phyloP scores from a whole-genome alignment of 176 grass and related monocot genomes.

The Zea luxurians region DNA sequence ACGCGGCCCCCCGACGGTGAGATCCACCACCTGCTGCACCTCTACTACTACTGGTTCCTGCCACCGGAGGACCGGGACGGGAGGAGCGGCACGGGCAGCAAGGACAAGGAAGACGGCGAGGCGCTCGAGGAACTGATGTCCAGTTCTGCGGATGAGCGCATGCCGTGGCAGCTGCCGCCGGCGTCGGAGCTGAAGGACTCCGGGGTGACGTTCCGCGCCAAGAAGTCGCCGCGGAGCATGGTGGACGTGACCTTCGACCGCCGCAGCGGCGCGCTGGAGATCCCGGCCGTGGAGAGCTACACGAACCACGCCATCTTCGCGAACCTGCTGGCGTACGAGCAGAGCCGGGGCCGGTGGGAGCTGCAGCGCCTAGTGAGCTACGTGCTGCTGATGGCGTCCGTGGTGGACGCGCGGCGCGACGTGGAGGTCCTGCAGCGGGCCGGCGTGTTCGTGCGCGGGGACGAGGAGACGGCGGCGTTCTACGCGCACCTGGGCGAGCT shows the following conservation, averaged over 20 bases:
- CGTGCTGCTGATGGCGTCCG: slow-evolving; percentile 46
- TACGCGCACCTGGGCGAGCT: slow-evolving; percentile 49
- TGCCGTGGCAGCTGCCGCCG: slow-evolving; percentile 34
- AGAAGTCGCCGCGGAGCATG: slow-evolving; percentile 42
- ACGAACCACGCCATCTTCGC: slow-evolving; percentile 41
- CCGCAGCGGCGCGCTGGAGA: slow-evolving; percentile 30
- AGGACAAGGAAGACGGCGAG: slow-evolving; percentile 3
- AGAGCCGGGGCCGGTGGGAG: slow-evolving; percentile 51
- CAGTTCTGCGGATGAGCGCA: slow-evolving; percentile 32
- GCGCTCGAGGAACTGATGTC: slow-evolving; percentile 33
- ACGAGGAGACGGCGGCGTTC: slow-evolving; percentile 38
- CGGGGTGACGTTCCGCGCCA: slow-evolving; percentile 36
- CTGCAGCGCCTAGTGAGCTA: slow-evolving; percentile 48
- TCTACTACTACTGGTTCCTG: slow-evolving; percentile 64
- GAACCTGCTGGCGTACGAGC: slow-evolving; percentile 50
- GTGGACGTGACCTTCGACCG: slow-evolving; percentile 42
- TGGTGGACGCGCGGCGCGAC: slow-evolving; percentile 36
- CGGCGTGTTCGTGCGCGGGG: slow-evolving; percentile 33
- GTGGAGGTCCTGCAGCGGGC: slow-evolving; percentile 37
- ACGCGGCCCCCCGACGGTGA: slow-evolving; percentile 14
- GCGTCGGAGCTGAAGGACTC: slow-evolving; percentile 45
- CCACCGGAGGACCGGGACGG: slow-evolving; percentile 23
- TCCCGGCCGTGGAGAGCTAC: slow-evolving; percentile 52
- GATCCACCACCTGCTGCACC: slow-evolving; percentile 51
- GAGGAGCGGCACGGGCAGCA: not conserved